Evolutionary conservation across 2,329 filamentous ascomycete species (phyloP).

Genomic region (Aspergillus sp.): DNA sequence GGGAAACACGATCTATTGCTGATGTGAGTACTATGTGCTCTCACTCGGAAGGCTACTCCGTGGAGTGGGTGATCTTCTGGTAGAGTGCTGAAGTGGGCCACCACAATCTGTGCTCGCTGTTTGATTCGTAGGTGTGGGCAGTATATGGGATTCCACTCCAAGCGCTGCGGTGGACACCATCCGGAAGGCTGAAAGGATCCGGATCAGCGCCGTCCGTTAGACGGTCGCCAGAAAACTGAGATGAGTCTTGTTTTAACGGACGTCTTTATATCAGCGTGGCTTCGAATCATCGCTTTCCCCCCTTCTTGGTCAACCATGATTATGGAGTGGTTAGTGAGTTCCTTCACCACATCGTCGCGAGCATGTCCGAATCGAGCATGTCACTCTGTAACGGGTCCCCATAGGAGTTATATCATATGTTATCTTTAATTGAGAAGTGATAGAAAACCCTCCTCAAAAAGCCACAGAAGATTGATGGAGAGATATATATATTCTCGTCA

Average conservation of each 20-base stretch:
- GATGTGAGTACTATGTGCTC: not conserved
- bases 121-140: not conserved
- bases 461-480: no score
- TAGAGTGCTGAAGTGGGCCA: slow-evolving; percentile 9
- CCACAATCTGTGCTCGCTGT: slow-evolving; percentile 5
- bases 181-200: slow-evolving; percentile 6
- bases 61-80: slow-evolving; percentile 8
- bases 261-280: no score
- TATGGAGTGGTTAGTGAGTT: no score
- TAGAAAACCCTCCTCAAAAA: no score
- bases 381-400: no score
- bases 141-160: slow-evolving; percentile 7
- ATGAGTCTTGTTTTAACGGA: not conserved
- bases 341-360: no score
- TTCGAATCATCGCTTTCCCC: no score
- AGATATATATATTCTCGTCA: no score
- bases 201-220: not conserved
- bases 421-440: no score
- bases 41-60: slow-evolving; percentile 4
- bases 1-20: not conserved
- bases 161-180: slow-evolving; percentile 33
- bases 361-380: no score
- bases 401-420: no score
- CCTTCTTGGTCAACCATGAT: no score
- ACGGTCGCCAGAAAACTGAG: not conserved